Evolutionary conservation across 2,329 filamentous ascomycete species (phyloP).

Genomic region (Torrubiella hemipterigena): DNA sequence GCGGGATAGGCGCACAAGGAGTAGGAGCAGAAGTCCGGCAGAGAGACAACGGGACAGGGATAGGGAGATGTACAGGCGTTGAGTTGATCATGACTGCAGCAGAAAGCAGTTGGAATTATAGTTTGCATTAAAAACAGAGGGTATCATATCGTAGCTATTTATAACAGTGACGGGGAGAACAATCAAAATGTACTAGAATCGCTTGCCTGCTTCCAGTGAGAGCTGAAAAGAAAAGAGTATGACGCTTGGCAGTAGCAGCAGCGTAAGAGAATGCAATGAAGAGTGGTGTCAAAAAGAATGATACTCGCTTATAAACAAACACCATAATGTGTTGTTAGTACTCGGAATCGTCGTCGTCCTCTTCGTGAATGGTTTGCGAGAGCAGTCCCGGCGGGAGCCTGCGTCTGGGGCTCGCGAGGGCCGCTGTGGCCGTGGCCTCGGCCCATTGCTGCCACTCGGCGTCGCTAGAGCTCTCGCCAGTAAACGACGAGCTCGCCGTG

Average conservation of each 20-base stretch:
- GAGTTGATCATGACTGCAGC: too few relatives aligned
- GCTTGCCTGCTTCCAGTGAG: too few relatives aligned
- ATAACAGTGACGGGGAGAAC: too few relatives aligned
- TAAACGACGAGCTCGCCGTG: constrained; percentile 7
- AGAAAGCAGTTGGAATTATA: too few relatives aligned
- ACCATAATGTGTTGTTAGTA: background rate
- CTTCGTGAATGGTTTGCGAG: constrained; percentile 59
- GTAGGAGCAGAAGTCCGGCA: constrained; percentile 9
- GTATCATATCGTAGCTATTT: too few relatives aligned
- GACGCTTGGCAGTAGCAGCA: too few relatives aligned
- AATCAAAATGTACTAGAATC: too few relatives aligned
- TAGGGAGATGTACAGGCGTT: constrained; percentile 12
- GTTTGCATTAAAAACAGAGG: too few relatives aligned
- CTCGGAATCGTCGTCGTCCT: constrained; percentile 53
- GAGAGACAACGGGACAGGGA: constrained; percentile 14
- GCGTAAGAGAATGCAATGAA: background rate
- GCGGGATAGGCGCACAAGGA: constrained; percentile 19
- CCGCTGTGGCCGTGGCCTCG: constrained; percentile 6
- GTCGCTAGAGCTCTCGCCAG: constrained; percentile 19
- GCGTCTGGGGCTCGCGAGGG: constrained; percentile 26
- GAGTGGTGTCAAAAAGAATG: too few relatives aligned
- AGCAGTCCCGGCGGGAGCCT: constrained; percentile 42
- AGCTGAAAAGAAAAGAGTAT: too few relatives aligned
- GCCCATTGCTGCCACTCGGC: constrained; percentile 22
- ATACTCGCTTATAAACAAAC: background rate